These are phyloP conservation scores for Geotrichum siamense DNA, from an alignment of 1,139 yeast species.

Conservation along the genomic window DNA sequence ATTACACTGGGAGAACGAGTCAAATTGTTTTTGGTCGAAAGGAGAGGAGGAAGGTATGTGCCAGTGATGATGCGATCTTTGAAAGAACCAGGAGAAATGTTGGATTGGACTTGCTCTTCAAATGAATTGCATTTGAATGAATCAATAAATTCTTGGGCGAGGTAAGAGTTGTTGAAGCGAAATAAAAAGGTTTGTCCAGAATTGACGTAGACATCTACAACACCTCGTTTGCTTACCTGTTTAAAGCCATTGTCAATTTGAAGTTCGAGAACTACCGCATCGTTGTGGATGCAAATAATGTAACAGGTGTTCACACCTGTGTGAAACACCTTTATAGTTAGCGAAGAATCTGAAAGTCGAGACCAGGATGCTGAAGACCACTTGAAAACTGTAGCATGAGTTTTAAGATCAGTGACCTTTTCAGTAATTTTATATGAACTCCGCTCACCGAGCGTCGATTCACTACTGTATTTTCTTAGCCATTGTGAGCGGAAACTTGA, in stretches of 20 bases:
- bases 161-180: constrained; percentile 21
- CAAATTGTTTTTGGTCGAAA: constrained; percentile 2
- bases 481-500: neutral
- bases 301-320: neutral
- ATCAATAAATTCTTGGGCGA: constrained; percentile 25
- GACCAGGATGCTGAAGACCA: constrained; percentile 13
- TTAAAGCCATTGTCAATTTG: constrained; percentile 11
- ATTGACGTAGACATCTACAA: constrained; percentile 29
- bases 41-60: constrained; percentile 11
- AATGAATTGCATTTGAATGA: constrained; percentile 25
- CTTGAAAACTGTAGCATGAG: constrained; percentile 11
- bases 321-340: constrained; percentile 2
- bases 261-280: constrained; percentile 12
- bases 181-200: constrained; percentile 28
- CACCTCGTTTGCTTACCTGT: constrained; percentile 23
- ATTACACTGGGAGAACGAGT: neutral
- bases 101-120: neutral
- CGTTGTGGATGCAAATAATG: neutral
- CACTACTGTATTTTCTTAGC: constrained; percentile 11
- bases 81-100: neutral
- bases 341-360: constrained; percentile 1
- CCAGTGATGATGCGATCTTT: neutral
- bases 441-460: constrained; percentile 5
- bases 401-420: constrained; percentile 3
- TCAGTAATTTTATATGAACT: neutral